Evolutionary conservation across 176 grass and related monocot genomes (phyloP), one percentile per base, ranked within the genome.

Genomic region (Musa beccarii): DNA sequence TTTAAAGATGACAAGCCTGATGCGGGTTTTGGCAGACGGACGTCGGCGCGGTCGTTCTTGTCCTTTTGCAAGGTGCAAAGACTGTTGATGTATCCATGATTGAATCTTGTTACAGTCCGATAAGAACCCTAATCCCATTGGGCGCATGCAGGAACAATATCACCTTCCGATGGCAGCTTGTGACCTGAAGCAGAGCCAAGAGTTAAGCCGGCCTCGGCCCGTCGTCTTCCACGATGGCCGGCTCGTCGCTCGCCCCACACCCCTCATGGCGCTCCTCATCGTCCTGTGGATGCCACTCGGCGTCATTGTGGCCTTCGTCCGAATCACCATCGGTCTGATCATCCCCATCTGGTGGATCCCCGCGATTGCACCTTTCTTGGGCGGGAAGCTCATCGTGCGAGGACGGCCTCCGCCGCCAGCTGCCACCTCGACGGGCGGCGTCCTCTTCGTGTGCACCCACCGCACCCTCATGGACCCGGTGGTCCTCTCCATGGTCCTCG

Each of bases 211-310:
- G 2, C 87, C 87, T 8, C 82, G 76, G 8, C 90, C 94, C 0
- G 90, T 93, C 62, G 91, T 98, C 73, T 98, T 98, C 87, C 94
- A 98, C 74, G 94, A 98, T 75, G 90, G 90, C 0, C 86, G 90
- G 19, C 78, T 98, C 0, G 94, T 93, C 21, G 73, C 74, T 55
- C 88, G 86, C 1, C 94, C 94, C 3, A 93, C 94, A 63, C 65
- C 94, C 1, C 79, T 98, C 53, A 89, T 79, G 77, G 83, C 94
- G 1, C 78, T 98, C 34, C 80, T 84, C 77, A 77, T 93, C 85
- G 62, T 98, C 49, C 64, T 98, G 20, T 98, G 94, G 94, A 82
- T 98, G 11, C 90, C 90, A 2, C 65, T 98, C 50, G 90, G 94
- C 49, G 43, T 75, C 8, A 43, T 90, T 2, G 21, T 91, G 22